Evolutionary conservation across 148 eudicot genomes (phyloP).

Genomic region (Rhododendron ferrugineum): DNA sequence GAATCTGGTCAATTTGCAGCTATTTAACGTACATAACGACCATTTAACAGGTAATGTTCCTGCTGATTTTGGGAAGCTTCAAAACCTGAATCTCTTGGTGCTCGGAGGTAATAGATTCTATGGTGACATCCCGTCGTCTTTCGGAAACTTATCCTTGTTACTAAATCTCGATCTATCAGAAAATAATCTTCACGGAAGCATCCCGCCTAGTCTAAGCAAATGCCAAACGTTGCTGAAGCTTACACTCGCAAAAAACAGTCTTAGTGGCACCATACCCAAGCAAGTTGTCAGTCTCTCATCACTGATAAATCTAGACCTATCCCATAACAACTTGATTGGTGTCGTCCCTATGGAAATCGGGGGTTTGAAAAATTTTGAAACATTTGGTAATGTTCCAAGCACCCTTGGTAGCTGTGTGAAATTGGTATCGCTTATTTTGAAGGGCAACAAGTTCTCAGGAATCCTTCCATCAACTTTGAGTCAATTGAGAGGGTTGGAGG

Average conservation of each 20-base stretch:
- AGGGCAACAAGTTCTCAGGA: no score
- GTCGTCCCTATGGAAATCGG: no score
- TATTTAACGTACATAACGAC: background rate
- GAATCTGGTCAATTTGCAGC: background rate
- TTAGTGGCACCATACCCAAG: background rate
- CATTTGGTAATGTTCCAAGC: no score
- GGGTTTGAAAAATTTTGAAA: no score
- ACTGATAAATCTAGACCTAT: no score
- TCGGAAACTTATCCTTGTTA: background rate
- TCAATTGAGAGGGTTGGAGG: no score
- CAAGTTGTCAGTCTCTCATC: no score
- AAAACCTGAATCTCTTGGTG: background rate
- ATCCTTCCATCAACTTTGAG: no score
- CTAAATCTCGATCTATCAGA: background rate
- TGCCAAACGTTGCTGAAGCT: background rate
- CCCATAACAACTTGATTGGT: no score
- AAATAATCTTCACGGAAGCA: slow-evolving; percentile 2
- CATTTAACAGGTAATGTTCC: background rate
- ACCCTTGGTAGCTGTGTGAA: no score
- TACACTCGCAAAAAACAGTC: background rate
- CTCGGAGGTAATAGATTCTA: background rate
- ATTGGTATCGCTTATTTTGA: no score
- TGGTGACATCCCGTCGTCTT: background rate
- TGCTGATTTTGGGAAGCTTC: background rate
- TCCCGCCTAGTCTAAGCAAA: background rate